Base-by-base conservation (phyloP, 305 asterid species). In the Fraxinus velutina region DNA sequence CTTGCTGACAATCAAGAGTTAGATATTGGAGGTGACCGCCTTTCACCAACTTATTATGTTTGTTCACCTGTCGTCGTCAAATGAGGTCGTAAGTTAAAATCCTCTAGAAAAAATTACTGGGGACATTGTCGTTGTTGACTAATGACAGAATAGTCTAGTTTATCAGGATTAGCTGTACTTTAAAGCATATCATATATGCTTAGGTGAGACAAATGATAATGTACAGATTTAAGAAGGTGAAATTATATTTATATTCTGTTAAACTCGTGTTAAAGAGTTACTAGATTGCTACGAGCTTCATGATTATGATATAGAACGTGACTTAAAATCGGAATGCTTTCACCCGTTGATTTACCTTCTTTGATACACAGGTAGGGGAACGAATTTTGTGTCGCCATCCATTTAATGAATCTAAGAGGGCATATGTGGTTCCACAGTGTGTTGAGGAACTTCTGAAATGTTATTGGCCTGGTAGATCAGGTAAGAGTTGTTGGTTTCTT, bases 381-480 rank as follows among this genome's bases (percentile, higher is more conserved):
- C 88, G 98, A 72, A 88, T 96, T 73, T 84, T 96, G 83, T 94
- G 99, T 87, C 97, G 99, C 57, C 98, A 96, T 88, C 99, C 99
- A 7, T 96, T 96, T 84, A 92, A 81, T 78, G 99, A 94, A 85
- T 94, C 99, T 82, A 96, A 96, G 88, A 93, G 99, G 81, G 98
- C 99, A 55, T 94, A 92, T 80, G 99, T 96, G 86, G 96, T 94
- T 74, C 99, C 99, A 50, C 93, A 94, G 85, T 92, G 83, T 84
- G 98, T 96, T 10, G 99, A 96, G 90, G 99, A 94, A 88, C 98
- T 96, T 82, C 79, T 93, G 86, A 94, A 91, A 92, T 96, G 99
- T 78, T 96, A 80, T 88, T 96, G 98, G 99, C 91, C 96, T 15
- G 98, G 99, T 24, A 84, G 75, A 88, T 88, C 97, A 88, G 98